Percentiles rank a stretch among this genome's conserved stretches.
These are phyloP conservation scores for Setaria italica DNA, from an alignment of 202 grass and related monocot species.

Conservation along the genomic window DNA sequence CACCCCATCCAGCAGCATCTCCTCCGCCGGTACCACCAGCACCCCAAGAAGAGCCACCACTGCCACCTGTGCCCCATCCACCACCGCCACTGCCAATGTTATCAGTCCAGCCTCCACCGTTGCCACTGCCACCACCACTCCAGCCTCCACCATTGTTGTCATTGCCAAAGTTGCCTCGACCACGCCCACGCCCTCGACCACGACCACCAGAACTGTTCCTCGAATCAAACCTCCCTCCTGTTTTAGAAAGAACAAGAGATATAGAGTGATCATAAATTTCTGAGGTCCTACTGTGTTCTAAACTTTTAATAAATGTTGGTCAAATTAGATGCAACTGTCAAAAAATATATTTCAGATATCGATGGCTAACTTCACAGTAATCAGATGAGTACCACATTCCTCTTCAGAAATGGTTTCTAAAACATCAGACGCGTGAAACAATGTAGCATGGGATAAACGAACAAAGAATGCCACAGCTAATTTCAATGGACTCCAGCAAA, in stretches of 20 bases:
- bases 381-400: not conserved
- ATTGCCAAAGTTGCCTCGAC: constrained; percentile 59
- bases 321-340: not conserved
- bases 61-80: constrained; percentile 45
- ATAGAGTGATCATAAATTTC: not conserved
- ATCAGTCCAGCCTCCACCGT: constrained; percentile 42
- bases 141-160: constrained; percentile 46
- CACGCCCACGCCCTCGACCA: constrained; percentile 52
- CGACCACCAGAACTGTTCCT: constrained; percentile 69
- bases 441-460: not conserved
- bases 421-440: not conserved
- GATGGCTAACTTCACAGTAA: not conserved
- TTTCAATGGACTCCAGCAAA: not conserved
- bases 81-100: constrained; percentile 40
- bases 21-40: constrained; percentile 9
- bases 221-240: constrained; percentile 90
- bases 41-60: constrained; percentile 29
- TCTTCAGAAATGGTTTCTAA: not conserved
- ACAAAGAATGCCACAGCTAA: not conserved
- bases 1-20: constrained; percentile 39
- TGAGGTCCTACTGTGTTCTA: not conserved
- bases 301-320: not conserved
- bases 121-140: constrained; percentile 20
- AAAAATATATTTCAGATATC: not conserved
- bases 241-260: constrained; percentile 19